Conservation (phyloP, 139 green algal genomes). For the Monoraphidium neglectum region DNA sequence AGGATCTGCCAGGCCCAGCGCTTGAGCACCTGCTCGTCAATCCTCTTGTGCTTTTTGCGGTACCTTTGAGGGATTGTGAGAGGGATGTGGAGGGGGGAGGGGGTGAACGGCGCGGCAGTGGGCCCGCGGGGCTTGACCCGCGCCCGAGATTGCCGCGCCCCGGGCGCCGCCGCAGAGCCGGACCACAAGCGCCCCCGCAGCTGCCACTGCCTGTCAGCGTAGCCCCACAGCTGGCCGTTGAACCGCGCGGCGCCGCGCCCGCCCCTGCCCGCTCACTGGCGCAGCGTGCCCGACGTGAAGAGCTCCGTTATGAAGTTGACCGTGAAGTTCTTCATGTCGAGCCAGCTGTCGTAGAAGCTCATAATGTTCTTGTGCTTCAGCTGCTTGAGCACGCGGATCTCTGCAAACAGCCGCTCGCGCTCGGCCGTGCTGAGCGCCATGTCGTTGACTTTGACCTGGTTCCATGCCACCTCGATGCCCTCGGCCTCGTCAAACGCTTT, state of each 20-base stretch:
- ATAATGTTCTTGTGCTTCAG: constrained; percentile 98
- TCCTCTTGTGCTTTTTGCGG: constrained; percentile 93
- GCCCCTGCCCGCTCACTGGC: constrained; percentile 81
- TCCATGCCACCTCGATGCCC: constrained; percentile 95
- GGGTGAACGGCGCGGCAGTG: no score
- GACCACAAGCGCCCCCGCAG: not conserved
- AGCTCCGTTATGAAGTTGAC: constrained; percentile 99
- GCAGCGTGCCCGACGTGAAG: constrained; percentile 93
- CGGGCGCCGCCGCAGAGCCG: no score
- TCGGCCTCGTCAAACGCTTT: constrained; percentile 92
- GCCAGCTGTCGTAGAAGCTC: constrained; percentile 76
- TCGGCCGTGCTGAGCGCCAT: constrained; percentile 42
- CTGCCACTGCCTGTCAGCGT: not conserved
- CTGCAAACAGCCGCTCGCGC: constrained; percentile 42
- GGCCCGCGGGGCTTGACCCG: no score
- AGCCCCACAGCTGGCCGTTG: no score
- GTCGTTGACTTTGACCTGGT: constrained; percentile 86
- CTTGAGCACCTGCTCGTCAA: constrained; percentile 88
- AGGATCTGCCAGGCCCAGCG: constrained; percentile 96
- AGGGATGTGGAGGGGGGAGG: no score
- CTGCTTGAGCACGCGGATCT: constrained; percentile 92
- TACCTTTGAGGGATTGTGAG: constrained; percentile 79
- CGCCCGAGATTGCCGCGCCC: no score
- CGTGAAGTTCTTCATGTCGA: constrained; percentile 69
- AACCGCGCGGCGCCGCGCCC: no score